phyloP scores from a whole-genome alignment of 2,329 filamentous ascomycete genomes.

The Colletotrichum incanum region DNA sequence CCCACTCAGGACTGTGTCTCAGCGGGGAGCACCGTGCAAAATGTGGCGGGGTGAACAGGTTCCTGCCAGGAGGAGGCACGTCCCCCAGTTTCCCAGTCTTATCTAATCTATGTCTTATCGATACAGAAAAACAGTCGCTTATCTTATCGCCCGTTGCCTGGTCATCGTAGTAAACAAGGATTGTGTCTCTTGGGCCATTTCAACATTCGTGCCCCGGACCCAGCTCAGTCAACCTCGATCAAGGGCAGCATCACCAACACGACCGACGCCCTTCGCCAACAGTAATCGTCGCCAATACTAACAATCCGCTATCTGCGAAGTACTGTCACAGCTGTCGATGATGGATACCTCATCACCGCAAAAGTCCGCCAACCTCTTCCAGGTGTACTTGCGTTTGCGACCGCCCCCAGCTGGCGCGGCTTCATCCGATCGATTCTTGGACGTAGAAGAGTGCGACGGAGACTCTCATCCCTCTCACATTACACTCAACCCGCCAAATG shows the following conservation, averaged over 20 bases:
- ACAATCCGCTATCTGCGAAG: too few relatives aligned
- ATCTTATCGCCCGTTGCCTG: conserved; percentile 41
- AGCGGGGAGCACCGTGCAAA: conserved; percentile 35
- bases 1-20: conserved; percentile 30
- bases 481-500: conserved; percentile 84
- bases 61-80: conserved; percentile 15
- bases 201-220: conserved; percentile 1
- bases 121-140: neutral
- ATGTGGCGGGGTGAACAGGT: conserved; percentile 26
- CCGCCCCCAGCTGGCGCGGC: conserved; percentile 69
- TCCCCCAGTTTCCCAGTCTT: neutral
- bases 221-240: conserved; percentile 15
- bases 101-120: conserved; percentile 10
- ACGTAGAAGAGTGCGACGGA: conserved; percentile 75
- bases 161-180: conserved; percentile 40
- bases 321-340: neutral
- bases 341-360: conserved; percentile 41
- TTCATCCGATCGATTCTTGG: conserved; percentile 79
- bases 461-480: conserved; percentile 75
- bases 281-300: neutral
- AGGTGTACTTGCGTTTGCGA: conserved; percentile 90
- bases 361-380: conserved; percentile 76
- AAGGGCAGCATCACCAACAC: conserved; percentile 17
- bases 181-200: conserved; percentile 12
- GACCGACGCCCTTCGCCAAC: conserved; percentile 9